Evolutionary conservation across 352 stramenopile genomes (phyloP).

Genomic region (Phytophthora chlamydospora): DNA sequence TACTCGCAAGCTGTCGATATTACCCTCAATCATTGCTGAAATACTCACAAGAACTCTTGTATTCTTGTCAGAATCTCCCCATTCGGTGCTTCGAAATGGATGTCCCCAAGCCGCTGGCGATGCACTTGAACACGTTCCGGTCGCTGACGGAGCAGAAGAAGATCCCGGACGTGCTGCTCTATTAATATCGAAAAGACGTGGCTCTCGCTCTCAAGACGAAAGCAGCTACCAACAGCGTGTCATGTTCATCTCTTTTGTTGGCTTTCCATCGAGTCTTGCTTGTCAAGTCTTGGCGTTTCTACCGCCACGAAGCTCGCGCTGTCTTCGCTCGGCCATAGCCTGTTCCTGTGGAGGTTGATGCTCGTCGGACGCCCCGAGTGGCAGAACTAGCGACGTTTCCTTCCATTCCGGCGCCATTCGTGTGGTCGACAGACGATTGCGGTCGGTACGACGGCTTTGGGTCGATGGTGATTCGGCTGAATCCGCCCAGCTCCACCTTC

Average conservation of each 20-base stretch:
- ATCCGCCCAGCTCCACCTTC: constrained; percentile 34
- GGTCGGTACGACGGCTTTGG: constrained; percentile 31
- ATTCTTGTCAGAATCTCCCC: constrained; percentile 43
- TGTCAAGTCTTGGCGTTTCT: constrained; percentile 12
- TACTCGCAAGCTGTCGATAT: neutral
- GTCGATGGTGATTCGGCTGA: constrained; percentile 34
- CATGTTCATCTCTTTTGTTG: constrained; percentile 10
- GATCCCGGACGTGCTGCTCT: constrained; percentile 86
- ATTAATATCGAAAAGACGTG: too few relatives aligned
- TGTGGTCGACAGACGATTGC: constrained; percentile 44
- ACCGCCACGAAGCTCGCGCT: constrained; percentile 62
- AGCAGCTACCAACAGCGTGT: constrained; percentile 18
- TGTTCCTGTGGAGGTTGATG: constrained; percentile 14
- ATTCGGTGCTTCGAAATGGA: constrained; percentile 85
- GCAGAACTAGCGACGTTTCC: constrained; percentile 1
- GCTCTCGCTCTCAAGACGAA: too few relatives aligned
- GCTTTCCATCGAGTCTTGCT: constrained; percentile 23
- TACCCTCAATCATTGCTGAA: neutral
- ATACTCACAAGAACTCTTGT: constrained; percentile 4
- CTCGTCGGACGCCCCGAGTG: constrained; percentile 22
- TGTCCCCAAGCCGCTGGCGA: constrained; percentile 72
- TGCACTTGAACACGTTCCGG: constrained; percentile 88
- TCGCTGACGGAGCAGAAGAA: constrained; percentile 74
- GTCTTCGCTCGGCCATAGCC: constrained; percentile 36
- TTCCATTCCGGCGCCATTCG: constrained; percentile 11